Percentiles rank a stretch among this genome's conserved stretches.
Conservation (phyloP, 148 eudicot species). For the Rhododendron mucronatum region DNA sequence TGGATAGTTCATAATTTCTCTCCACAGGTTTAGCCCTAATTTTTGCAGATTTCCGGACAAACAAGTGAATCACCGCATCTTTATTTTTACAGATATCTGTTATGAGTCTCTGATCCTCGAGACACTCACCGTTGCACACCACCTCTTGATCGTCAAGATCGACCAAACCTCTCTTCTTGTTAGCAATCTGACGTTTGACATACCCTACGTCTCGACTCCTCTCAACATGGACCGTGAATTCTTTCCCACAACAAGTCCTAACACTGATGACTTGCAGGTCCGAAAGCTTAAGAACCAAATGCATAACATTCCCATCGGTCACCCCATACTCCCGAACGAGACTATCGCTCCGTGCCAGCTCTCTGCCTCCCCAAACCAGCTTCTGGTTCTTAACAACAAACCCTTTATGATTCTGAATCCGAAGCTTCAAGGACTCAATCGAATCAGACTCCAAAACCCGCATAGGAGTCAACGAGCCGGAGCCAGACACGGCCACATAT, state of each 20-base stretch:
- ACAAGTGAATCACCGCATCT: slow-evolving; percentile 81
- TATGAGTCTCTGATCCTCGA: slow-evolving; percentile 69
- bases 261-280: slow-evolving; percentile 70
- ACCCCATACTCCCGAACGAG: slow-evolving; percentile 75
- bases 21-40: slow-evolving; percentile 62
- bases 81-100: slow-evolving; percentile 52
- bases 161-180: slow-evolving; percentile 36
- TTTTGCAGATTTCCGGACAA: slow-evolving; percentile 67
- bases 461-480: slow-evolving; percentile 40
- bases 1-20: slow-evolving; percentile 60
- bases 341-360: slow-evolving; percentile 68
- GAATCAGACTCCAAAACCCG: slow-evolving; percentile 68
- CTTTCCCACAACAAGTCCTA: slow-evolving; percentile 64
- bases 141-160: slow-evolving; percentile 68
- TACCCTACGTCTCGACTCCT: slow-evolving; percentile 61
- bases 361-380: slow-evolving; percentile 80
- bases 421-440: slow-evolving; percentile 65
- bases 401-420: slow-evolving; percentile 67
- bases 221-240: slow-evolving; percentile 60
- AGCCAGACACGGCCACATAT: slow-evolving; percentile 58
- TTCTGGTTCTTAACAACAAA: slow-evolving; percentile 65
- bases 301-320: slow-evolving; percentile 72
- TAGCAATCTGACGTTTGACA: slow-evolving; percentile 70
- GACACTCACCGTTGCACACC: slow-evolving; percentile 51
- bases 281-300: slow-evolving; percentile 69